Percentiles rank a stretch among this genome's conserved stretches.
phyloP scores from a whole-genome alignment of 768 basidiomycete species.

The Lactifluus piperatus region DNA sequence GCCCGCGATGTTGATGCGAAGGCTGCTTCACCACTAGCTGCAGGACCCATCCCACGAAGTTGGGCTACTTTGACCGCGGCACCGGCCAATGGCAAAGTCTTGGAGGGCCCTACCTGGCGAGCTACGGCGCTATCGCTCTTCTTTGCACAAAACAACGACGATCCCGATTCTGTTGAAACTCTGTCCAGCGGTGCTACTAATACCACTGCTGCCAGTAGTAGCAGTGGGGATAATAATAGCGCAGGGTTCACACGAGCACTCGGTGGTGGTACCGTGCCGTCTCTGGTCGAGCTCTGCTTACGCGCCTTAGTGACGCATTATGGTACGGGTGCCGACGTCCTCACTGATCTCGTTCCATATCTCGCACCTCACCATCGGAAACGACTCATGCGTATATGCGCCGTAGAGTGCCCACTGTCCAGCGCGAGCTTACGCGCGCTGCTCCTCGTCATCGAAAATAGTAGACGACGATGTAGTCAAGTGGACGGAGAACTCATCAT shows the following conservation, averaged over 20 bases:
- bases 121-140: constrained; percentile 46
- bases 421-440: constrained; percentile 42
- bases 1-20: background rate
- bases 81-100: constrained; percentile 21
- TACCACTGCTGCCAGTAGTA: background rate
- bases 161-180: background rate
- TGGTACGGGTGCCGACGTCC: constrained; percentile 29
- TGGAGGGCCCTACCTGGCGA: constrained; percentile 39
- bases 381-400: constrained; percentile 47
- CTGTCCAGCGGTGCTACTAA: background rate
- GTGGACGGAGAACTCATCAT: constrained; percentile 57
- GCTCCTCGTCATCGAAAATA: constrained; percentile 20
- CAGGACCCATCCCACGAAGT: constrained; percentile 39
- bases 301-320: constrained; percentile 35
- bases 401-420: constrained; percentile 48
- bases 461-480: constrained; percentile 27
- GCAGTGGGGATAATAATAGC: background rate
- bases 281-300: constrained; percentile 51
- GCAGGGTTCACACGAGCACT: constrained; percentile 13
- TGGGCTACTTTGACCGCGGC: constrained; percentile 35
- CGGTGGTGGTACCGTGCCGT: constrained; percentile 40
- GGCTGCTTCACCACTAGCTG: constrained; percentile 4
- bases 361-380: constrained; percentile 54
- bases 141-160: constrained; percentile 27
- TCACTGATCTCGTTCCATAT: constrained; percentile 39